These are phyloP conservation scores for Berberis thunbergii DNA, from an alignment of 164 flowering plant genomes.

Conservation along the genomic window DNA sequence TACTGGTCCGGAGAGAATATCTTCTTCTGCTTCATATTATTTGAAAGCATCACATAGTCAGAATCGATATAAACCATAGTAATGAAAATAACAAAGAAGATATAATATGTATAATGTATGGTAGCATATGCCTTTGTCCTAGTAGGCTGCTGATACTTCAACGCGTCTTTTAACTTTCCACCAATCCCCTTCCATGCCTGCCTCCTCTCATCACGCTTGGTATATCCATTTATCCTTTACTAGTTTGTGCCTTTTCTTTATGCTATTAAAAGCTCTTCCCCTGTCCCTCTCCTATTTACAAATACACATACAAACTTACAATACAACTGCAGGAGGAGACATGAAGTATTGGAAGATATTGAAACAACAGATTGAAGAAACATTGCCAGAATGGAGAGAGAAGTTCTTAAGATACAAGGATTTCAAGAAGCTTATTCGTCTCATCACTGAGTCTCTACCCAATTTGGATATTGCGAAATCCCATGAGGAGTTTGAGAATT, in stretches of 20 bases:
- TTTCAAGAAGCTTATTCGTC: conserved; percentile 51
- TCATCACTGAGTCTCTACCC: conserved; percentile 35
- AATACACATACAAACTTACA: not conserved
- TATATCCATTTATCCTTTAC: conserved; percentile 38
- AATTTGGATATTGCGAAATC: conserved; percentile 20
- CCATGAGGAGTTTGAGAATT: conserved; percentile 48
- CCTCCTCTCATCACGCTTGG: conserved; percentile 44
- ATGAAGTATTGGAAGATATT: conserved; percentile 91
- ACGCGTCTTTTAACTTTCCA: not conserved
- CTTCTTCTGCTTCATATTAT: no score
- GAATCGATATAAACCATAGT: no score
- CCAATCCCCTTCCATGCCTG: conserved; percentile 12
- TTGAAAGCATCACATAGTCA: no score
- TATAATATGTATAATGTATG: not conserved
- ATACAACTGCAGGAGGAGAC: not conserved
- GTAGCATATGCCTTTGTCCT: not conserved
- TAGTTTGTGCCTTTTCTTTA: conserved; percentile 32
- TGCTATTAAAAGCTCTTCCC: not conserved
- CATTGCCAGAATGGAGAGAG: conserved; percentile 80
- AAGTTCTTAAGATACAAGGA: conserved; percentile 70
- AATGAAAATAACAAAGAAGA: no score
- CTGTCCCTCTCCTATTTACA: not conserved
- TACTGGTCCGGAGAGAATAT: no score
- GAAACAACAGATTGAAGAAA: conserved; percentile 56
- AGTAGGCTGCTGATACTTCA: not conserved